These are phyloP conservation scores for Penicillium freii DNA, from an alignment of 2,329 filamentous ascomycete species.

Conservation along the genomic window DNA sequence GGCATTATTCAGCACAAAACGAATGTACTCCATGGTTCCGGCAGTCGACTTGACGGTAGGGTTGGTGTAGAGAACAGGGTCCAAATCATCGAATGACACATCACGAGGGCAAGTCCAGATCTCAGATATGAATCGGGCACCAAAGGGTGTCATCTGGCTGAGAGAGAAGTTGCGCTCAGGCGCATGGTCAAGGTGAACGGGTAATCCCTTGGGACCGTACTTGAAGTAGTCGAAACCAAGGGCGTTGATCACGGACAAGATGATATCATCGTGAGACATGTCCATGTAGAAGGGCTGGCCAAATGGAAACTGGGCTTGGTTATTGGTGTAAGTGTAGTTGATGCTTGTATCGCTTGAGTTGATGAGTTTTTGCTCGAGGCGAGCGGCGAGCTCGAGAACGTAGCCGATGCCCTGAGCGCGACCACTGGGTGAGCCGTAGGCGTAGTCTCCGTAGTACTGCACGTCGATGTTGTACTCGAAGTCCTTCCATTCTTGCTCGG, in stretches of 20 bases:
- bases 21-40: slow-evolving; percentile 27
- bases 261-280: slow-evolving; percentile 55
- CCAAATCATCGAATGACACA: slow-evolving; percentile 25
- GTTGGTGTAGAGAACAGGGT: slow-evolving; percentile 38
- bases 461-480: slow-evolving; percentile 56
- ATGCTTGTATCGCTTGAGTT: slow-evolving; percentile 50
- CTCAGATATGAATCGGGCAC: slow-evolving; percentile 55
- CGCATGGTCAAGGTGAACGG: slow-evolving; percentile 33
- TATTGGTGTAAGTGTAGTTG: slow-evolving; percentile 51
- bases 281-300: slow-evolving; percentile 52
- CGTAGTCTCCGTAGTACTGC: slow-evolving; percentile 49
- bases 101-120: slow-evolving; percentile 51
- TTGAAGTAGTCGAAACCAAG: slow-evolving; percentile 56
- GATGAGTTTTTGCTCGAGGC: slow-evolving; percentile 50
- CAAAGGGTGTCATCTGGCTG: slow-evolving; percentile 55
- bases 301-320: slow-evolving; percentile 48
- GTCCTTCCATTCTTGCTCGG: slow-evolving; percentile 54
- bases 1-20: slow-evolving; percentile 33
- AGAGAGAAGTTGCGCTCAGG: slow-evolving; percentile 51
- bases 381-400: slow-evolving; percentile 52
- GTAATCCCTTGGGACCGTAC: slow-evolving; percentile 28
- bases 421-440: slow-evolving; percentile 50
- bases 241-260: slow-evolving; percentile 51
- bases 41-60: slow-evolving; percentile 17
- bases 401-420: slow-evolving; percentile 56